Percentiles rank a stretch among this genome's conserved stretches.
Evolutionary conservation across 805 yeast species (phyloP).

Genomic region (Lipomyces lipofer): DNA sequence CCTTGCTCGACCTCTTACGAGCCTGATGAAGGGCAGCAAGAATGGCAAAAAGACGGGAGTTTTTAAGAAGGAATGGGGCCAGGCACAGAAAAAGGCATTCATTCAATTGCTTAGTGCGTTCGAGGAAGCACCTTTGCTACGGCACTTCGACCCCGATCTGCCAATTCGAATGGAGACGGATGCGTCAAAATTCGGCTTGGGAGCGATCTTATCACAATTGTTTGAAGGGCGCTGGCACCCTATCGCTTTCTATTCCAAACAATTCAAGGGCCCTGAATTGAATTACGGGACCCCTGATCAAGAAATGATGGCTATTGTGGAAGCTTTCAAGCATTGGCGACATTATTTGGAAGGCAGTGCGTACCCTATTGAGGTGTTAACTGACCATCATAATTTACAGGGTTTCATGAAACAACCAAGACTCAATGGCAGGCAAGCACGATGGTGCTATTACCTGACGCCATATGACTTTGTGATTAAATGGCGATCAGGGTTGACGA

Average conservation of each 20-base stretch:
- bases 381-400: slow-evolving; percentile 17
- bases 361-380: slow-evolving; percentile 7
- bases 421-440: slow-evolving; percentile 18
- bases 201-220: background rate
- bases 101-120: background rate
- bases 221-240: background rate
- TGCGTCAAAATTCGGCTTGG: background rate
- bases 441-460: slow-evolving; percentile 21
- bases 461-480: slow-evolving; percentile 22
- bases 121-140: background rate
- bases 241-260: slow-evolving; percentile 6
- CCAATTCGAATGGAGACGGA: background rate
- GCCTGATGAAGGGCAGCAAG: background rate
- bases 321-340: slow-evolving; percentile 14
- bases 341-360: slow-evolving; percentile 10
- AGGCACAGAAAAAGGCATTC: background rate
- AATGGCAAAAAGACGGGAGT: background rate
- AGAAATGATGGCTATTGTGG: slow-evolving; percentile 7
- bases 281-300: slow-evolving; percentile 2
- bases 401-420: slow-evolving; percentile 9
- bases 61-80: background rate
- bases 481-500: slow-evolving; percentile 11
- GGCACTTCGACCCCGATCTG: background rate
- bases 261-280: slow-evolving; percentile 7
- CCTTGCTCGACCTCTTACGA: background rate